These are phyloP conservation scores for Candida pseudofarinosa DNA, from an alignment of 805 yeast genomes.

Conservation along the genomic window DNA sequence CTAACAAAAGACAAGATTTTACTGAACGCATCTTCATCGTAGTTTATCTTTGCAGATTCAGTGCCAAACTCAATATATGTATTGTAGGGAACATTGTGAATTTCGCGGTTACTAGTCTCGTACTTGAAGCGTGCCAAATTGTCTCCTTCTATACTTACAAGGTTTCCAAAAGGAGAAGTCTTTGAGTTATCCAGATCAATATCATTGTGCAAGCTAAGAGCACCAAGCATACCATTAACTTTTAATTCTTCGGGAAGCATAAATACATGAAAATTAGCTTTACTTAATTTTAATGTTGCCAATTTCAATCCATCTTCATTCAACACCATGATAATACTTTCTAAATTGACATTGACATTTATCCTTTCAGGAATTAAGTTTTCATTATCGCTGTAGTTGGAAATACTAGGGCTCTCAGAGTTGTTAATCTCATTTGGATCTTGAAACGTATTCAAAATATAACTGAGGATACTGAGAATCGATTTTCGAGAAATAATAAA, in stretches of 20 bases:
- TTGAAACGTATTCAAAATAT: conserved; percentile 80
- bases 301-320: conserved; percentile 81
- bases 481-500: conserved; percentile 75
- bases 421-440: conserved; percentile 71
- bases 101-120: conserved; percentile 66
- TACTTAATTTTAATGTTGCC: conserved; percentile 72
- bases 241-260: conserved; percentile 76
- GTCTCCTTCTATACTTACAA: conserved; percentile 77
- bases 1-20: conserved; percentile 63
- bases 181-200: conserved; percentile 57
- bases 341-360: conserved; percentile 62
- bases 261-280: conserved; percentile 64
- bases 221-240: conserved; percentile 70
- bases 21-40: conserved; percentile 76
- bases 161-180: conserved; percentile 55
- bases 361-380: conserved; percentile 67
- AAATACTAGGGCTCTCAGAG: conserved; percentile 32
- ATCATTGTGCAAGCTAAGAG: conserved; percentile 73
- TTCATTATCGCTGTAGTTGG: conserved; percentile 42
- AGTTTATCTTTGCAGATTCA: conserved; percentile 71
- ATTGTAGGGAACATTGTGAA: conserved; percentile 47
- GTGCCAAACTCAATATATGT: conserved; percentile 61
- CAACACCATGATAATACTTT: conserved; percentile 67
- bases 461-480: conserved; percentile 72
- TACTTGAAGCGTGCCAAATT: conserved; percentile 78